Evolutionary conservation across 345 rosid species (phyloP).

Genomic region (Eucalyptus dawsonii): DNA sequence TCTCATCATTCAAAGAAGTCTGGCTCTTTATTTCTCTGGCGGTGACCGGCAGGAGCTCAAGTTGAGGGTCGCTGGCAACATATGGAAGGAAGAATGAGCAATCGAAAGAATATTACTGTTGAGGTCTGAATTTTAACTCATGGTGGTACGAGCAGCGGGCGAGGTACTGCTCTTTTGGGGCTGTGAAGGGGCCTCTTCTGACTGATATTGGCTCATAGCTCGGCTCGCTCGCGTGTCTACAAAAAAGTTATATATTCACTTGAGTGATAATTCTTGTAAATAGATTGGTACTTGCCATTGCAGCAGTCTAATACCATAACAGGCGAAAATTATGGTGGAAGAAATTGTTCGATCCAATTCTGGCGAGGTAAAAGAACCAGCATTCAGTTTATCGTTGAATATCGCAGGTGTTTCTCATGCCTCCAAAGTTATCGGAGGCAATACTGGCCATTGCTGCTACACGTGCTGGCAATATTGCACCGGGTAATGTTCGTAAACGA

Average conservation of each 20-base stretch:
- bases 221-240: not conserved
- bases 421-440: not conserved
- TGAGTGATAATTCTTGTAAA: not conserved
- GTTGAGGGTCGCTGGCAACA: conserved; percentile 69
- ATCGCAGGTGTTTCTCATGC: not conserved
- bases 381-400: not conserved
- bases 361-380: not conserved
- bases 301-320: not conserved
- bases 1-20: conserved; percentile 60
- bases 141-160: not conserved
- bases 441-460: not conserved
- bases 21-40: conserved; percentile 81
- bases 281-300: not conserved
- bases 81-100: conserved; percentile 75
- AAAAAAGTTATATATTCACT: not conserved
- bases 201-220: not conserved
- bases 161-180: not conserved
- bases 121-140: not conserved
- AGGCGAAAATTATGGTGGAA: not conserved
- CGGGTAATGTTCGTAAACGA: not conserved
- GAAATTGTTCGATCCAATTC: not conserved
- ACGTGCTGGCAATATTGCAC: not conserved
- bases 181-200: not conserved
- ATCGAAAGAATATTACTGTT: not conserved
- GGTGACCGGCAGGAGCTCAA: conserved; percentile 82